Evolutionary conservation across 805 yeast genomes (phyloP).

Genomic region (Starmerella floris): DNA sequence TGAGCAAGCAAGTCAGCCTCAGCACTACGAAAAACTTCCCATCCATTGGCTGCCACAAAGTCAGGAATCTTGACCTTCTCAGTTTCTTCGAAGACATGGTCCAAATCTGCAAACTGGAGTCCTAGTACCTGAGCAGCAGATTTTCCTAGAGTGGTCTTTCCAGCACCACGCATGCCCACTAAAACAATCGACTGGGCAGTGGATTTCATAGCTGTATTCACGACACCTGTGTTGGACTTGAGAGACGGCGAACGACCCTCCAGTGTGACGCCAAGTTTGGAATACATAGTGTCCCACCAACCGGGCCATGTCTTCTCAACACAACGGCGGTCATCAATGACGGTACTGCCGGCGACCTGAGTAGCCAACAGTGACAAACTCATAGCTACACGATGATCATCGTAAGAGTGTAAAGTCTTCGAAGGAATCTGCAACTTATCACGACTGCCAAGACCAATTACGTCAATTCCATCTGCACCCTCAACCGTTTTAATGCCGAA

Average conservation of each 20-base stretch:
- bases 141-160: slow-evolving; percentile 73
- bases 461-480: slow-evolving; percentile 82
- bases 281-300: slow-evolving; percentile 91
- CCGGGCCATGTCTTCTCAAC: slow-evolving; percentile 99
- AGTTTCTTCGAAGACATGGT: slow-evolving; percentile 49
- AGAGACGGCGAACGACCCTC: slow-evolving; percentile 49
- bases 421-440: slow-evolving; percentile 2
- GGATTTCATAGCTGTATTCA: not conserved
- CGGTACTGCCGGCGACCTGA: slow-evolving; percentile 45
- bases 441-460: slow-evolving; percentile 44
- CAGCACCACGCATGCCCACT: slow-evolving; percentile 98
- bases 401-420: slow-evolving; percentile 43
- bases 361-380: slow-evolving; percentile 83
- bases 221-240: not conserved
- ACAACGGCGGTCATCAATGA: slow-evolving; percentile 74
- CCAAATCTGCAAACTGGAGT: slow-evolving; percentile 54
- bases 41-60: slow-evolving; percentile 53
- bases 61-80: slow-evolving; percentile 30
- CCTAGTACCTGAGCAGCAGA: slow-evolving; percentile 65
- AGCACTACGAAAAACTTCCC: slow-evolving; percentile 71
- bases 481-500: slow-evolving; percentile 81
- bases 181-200: slow-evolving; percentile 37
- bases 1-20: slow-evolving; percentile 50
- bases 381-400: slow-evolving; percentile 98
- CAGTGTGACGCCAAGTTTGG: slow-evolving; percentile 42